Percentiles rank a stretch among this genome's conserved stretches.
Conservation (phyloP, 208 protist species). For the Herpetomonas tarakana region DNA sequence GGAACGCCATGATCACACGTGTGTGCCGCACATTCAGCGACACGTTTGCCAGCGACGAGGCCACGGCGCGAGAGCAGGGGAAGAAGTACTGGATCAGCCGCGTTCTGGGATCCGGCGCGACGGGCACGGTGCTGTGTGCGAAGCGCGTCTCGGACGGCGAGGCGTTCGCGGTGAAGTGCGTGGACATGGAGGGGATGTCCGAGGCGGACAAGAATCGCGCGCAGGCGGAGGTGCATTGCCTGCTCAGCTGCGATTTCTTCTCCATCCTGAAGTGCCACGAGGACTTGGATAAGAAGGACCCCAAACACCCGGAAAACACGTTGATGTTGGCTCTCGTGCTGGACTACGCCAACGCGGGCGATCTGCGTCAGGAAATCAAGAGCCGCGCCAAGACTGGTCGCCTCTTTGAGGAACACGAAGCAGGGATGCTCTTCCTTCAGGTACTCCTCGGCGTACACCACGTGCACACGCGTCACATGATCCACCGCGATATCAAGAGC, state of each 20-base stretch:
- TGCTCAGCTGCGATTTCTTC: constrained; percentile 74
- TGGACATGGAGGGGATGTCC: constrained; percentile 75
- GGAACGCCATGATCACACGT: constrained; percentile 68
- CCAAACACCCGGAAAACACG: constrained; percentile 40
- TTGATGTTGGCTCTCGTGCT: constrained; percentile 76
- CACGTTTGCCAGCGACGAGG: constrained; percentile 66
- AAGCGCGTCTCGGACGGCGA: constrained; percentile 55
- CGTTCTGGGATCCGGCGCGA: constrained; percentile 64
- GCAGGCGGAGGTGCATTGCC: constrained; percentile 62
- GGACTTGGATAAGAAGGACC: constrained; percentile 56
- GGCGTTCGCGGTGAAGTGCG: constrained; percentile 62
- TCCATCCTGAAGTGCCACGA: constrained; percentile 83
- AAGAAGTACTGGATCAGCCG: constrained; percentile 83
- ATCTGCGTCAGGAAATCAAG: constrained; percentile 78
- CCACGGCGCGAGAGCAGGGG: constrained; percentile 41
- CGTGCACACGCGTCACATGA: constrained; percentile 81
- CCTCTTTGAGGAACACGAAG: constrained; percentile 83
- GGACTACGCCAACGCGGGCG: constrained; percentile 85
- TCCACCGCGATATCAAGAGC: constrained; percentile 90
- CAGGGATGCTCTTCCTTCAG: constrained; percentile 82
- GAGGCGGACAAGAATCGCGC: constrained; percentile 70
- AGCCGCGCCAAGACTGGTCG: constrained; percentile 58
- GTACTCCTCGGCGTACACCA: constrained; percentile 84
- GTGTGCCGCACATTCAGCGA: constrained; percentile 62
- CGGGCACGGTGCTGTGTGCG: constrained; percentile 51